These are phyloP conservation scores for Arabis alpina DNA, from an alignment of 345 rosid genomes.

Conservation along the genomic window DNA sequence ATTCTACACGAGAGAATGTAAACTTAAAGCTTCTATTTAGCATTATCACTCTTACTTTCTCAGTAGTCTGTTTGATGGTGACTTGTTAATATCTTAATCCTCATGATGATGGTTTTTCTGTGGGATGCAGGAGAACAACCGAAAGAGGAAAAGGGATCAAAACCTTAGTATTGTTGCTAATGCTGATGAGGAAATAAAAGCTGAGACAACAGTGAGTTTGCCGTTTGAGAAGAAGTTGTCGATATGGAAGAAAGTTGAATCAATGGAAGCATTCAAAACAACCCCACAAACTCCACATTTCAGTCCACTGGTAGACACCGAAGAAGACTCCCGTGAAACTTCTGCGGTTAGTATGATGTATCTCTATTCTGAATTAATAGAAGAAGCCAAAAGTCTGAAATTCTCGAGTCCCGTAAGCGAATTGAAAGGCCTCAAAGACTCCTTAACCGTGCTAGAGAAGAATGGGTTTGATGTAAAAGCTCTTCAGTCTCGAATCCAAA, in stretches of 20 bases:
- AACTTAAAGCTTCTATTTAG: too few relatives aligned
- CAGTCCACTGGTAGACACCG: conserved; percentile 50
- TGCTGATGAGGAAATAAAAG: too few relatives aligned
- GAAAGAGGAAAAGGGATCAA: conserved; percentile 22
- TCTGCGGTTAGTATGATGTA: conserved; percentile 67
- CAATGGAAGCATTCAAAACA: conserved; percentile 49
- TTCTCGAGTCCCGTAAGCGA: conserved; percentile 37
- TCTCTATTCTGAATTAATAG: conserved; percentile 56
- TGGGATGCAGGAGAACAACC: too few relatives aligned
- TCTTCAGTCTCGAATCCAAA: conserved; percentile 45
- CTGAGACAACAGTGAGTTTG: conserved; percentile 22
- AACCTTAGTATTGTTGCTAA: neutral
- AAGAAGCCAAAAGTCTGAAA: conserved; percentile 51
- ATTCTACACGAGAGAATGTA: too few relatives aligned
- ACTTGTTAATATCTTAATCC: too few relatives aligned
- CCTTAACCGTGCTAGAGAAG: conserved; percentile 56
- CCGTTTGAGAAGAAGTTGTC: conserved; percentile 59
- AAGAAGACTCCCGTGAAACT: conserved; percentile 65
- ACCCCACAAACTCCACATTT: conserved; percentile 52
- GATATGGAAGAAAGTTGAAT: conserved; percentile 62
- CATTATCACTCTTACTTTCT: too few relatives aligned
- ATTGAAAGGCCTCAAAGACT: conserved; percentile 49
- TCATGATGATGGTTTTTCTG: too few relatives aligned
- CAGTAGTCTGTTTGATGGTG: too few relatives aligned
- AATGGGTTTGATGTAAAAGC: conserved; percentile 60